phyloP scores from a whole-genome alignment of 2,329 filamentous ascomycete genomes.

The Epichloe coenophiala region DNA sequence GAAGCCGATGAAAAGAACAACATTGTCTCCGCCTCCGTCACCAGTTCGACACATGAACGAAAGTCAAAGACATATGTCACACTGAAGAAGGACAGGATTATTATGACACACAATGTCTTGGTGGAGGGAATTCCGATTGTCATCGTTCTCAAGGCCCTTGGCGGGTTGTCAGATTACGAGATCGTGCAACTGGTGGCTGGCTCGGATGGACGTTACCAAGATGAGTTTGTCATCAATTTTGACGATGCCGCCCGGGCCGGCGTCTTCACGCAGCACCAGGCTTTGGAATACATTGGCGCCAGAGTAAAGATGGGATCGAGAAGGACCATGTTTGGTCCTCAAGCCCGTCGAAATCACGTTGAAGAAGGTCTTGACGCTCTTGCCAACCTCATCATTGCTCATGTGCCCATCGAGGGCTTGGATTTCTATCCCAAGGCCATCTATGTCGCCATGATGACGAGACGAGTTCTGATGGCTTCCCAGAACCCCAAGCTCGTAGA shows the following conservation, averaged over 20 bases:
- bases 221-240: conserved; percentile 90
- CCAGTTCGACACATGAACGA: conserved; percentile 91
- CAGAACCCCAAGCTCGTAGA: conserved; percentile 83
- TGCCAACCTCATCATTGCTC: conserved; percentile 84
- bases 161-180: conserved; percentile 86
- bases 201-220: conserved; percentile 76
- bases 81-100: conserved; percentile 83
- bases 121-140: conserved; percentile 92
- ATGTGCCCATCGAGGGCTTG: conserved; percentile 80
- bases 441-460: conserved; percentile 93
- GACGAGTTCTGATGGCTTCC: conserved; percentile 88
- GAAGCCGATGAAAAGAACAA: conserved; percentile 87
- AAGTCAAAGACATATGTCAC: conserved; percentile 97
- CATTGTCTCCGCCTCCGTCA: conserved; percentile 89
- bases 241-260: conserved; percentile 77
- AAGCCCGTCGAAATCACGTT: conserved; percentile 61
- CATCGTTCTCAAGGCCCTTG: conserved; percentile 83
- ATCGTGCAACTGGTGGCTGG: conserved; percentile 86
- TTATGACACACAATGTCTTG: conserved; percentile 83
- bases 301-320: conserved; percentile 78
- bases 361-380: conserved; percentile 89
- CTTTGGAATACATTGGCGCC: conserved; percentile 78
- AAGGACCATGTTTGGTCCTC: conserved; percentile 38
- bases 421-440: conserved; percentile 96
- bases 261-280: conserved; percentile 88